A percentile compares a stretch with the other conserved stretches of the same genome.
Evolutionary conservation across 176 grass and related monocot genomes (phyloP).

Genomic region (Eragrostis nindensis): DNA sequence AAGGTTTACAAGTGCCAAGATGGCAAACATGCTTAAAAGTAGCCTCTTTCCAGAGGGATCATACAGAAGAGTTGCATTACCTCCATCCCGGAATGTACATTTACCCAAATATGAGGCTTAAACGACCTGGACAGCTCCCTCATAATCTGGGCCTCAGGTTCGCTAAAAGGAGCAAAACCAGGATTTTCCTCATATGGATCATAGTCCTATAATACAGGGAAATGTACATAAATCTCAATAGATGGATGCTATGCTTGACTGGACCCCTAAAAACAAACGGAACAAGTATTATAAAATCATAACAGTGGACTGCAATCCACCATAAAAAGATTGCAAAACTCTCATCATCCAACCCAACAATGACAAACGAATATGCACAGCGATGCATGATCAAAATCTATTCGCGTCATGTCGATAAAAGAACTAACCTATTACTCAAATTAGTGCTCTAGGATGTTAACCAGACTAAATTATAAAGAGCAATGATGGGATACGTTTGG

Average conservation of each 20-base stretch:
- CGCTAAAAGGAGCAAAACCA: constrained; percentile 82
- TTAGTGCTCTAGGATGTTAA: background rate
- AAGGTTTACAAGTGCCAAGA: background rate
- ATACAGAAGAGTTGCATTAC: constrained; percentile 46
- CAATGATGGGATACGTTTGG: background rate
- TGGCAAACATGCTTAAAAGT: background rate
- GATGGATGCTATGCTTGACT: background rate
- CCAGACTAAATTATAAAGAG: background rate
- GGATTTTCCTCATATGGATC: constrained; percentile 92
- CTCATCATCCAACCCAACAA: background rate
- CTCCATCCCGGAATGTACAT: constrained; percentile 98
- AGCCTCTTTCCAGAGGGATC: constrained; percentile 22
- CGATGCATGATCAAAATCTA: background rate
- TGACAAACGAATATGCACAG: background rate
- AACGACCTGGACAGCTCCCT: constrained; percentile 72
- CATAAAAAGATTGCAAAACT: constrained; percentile 14
- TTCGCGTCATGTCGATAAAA: background rate
- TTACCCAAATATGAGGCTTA: constrained; percentile 93
- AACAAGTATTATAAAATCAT: constrained; percentile 6
- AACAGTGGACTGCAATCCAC: background rate
- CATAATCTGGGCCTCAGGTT: constrained; percentile 95
- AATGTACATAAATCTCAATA: constrained; percentile 5
- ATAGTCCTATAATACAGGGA: constrained; percentile 71
- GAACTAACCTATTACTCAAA: background rate
- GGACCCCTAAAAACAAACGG: background rate